phyloP scores from a whole-genome alignment of 2,329 filamentous ascomycete species.

The Fusarium beomiforme region DNA sequence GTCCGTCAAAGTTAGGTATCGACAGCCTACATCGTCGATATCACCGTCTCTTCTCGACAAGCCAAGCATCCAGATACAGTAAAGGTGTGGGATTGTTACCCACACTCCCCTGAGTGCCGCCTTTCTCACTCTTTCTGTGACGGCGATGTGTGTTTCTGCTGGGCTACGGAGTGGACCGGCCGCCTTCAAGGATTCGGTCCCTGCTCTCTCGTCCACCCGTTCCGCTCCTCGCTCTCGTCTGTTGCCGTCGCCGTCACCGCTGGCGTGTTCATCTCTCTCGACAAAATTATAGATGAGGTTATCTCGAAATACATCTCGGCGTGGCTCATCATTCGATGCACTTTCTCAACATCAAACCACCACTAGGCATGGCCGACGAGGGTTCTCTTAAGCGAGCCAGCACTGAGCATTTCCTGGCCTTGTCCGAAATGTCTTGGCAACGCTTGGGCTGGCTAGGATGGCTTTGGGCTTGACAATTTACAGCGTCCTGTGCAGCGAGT shows the following conservation, averaged over 20 bases:
- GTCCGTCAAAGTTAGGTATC: constrained; percentile 13
- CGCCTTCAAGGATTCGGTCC: constrained; percentile 27
- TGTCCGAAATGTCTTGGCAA: constrained; percentile 34
- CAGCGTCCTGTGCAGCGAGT: constrained; percentile 26
- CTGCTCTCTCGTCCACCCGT: constrained; percentile 18
- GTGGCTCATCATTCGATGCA: constrained; percentile 30
- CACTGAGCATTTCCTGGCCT: constrained; percentile 33
- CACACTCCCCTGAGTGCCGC: constrained; percentile 4
- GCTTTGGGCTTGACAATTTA: constrained; percentile 28
- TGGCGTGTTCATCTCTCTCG: constrained; percentile 16
- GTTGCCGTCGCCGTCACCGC: background rate
- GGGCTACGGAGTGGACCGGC: constrained; percentile 23
- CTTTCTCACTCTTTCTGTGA: constrained; percentile 27
- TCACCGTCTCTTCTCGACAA: constrained; percentile 20
- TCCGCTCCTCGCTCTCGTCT: constrained; percentile 25
- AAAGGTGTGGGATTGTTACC: background rate
- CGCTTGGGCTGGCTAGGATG: constrained; percentile 29
- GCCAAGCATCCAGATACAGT: background rate
- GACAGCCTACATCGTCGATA: constrained; percentile 1
- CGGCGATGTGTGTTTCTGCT: constrained; percentile 21
- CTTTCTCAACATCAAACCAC: constrained; percentile 29
- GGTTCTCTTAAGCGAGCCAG: constrained; percentile 23
- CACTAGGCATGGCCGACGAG: constrained; percentile 14
- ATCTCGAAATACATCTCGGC: constrained; percentile 28
- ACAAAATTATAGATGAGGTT: constrained; percentile 25